Evolutionary conservation across 192 early-diverging fungal species (phyloP), one percentile per base, ranked within the genome.

Genomic region (Gonapodya prolifera): DNA sequence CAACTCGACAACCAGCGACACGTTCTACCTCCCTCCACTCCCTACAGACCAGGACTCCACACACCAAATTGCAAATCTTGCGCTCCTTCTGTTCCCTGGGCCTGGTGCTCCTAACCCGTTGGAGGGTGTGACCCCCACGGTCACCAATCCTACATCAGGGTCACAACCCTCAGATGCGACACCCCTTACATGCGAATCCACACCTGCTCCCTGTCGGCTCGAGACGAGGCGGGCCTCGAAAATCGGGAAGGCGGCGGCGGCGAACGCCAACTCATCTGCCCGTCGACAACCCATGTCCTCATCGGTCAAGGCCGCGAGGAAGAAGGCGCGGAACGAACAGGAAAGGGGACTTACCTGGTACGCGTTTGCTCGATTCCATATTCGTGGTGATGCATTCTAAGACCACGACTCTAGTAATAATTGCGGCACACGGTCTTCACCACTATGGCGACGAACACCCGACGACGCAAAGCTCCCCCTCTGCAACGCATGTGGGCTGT

Each of bases 371-470:
- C 8, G 8, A 61, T 76, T 61, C 45, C 23, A 23, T 23, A 61
- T 61, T 16, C 23, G 45, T 61, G 45, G 8, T 61, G 45, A 61
- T 23, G 8, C 45, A 23, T 16, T 8, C 8, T 61, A 23, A 8
- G 45, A 23, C 45, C 8, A 8, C 23, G 45, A 16, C 45, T 61
- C 8, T 61, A 61, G 45, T 61, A 16, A 23, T 23, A 61, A 61
- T 61, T 61, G 76, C 70, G 30, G 31, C 2, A 76, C 76, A 0
- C 30, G 32, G 33, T 23, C 33, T 23, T 70, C 76, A 13, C 76
- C 76, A 23, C 34, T 76, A 17, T 76, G 76, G 76, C 35, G 76
- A 35, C 31, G 76, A 35, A 76, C 76, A 23, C 76, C 76, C 35
- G 76, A 76, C 30, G 70, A 73, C 35, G 33, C 31, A 33, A 35